These are phyloP conservation scores for Colletotrichum noveboracense DNA, from an alignment of 2,329 filamentous ascomycete species.

Conservation along the genomic window DNA sequence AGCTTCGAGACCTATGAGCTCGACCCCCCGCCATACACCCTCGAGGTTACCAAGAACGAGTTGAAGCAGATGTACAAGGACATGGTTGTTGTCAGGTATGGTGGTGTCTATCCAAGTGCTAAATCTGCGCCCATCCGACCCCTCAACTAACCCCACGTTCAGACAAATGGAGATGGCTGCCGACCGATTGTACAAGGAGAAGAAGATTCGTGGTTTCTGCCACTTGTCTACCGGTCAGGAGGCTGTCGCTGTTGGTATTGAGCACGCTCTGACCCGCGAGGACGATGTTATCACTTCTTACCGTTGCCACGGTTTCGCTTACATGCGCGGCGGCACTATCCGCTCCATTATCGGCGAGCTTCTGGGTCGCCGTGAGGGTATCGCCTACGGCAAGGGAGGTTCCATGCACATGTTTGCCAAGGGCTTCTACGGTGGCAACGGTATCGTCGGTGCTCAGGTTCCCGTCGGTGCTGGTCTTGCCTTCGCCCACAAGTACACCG, in stretches of 20 bases:
- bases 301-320: conserved; percentile 96
- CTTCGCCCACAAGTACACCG: conserved; percentile 95
- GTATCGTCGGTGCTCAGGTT: conserved; percentile 98
- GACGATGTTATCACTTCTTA: conserved; percentile 98
- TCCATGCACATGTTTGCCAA: conserved; percentile 99
- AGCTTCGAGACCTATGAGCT: conserved; percentile 99
- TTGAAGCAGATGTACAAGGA: conserved; percentile 99
- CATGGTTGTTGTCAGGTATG: conserved; percentile 93
- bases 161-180: conserved; percentile 99
- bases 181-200: conserved; percentile 99
- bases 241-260: conserved; percentile 95
- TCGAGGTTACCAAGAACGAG: conserved; percentile 96
- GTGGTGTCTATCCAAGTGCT: neutral
- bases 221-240: conserved; percentile 98
- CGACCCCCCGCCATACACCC: conserved; percentile 91
- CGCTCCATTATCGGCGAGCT: conserved; percentile 96
- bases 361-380: conserved; percentile 92
- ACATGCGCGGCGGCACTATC: conserved; percentile 92
- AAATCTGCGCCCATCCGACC: neutral
- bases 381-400: conserved; percentile 97
- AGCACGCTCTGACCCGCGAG: conserved; percentile 88
- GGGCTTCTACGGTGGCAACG: conserved; percentile 98
- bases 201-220: conserved; percentile 99
- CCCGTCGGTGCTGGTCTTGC: conserved; percentile 95
- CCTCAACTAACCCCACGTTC: conserved; percentile 21